Evolutionary conservation across 129 eudicot species (phyloP), one percentile per base, ranked within the genome.

Genomic region (Escallonia herrerae): DNA sequence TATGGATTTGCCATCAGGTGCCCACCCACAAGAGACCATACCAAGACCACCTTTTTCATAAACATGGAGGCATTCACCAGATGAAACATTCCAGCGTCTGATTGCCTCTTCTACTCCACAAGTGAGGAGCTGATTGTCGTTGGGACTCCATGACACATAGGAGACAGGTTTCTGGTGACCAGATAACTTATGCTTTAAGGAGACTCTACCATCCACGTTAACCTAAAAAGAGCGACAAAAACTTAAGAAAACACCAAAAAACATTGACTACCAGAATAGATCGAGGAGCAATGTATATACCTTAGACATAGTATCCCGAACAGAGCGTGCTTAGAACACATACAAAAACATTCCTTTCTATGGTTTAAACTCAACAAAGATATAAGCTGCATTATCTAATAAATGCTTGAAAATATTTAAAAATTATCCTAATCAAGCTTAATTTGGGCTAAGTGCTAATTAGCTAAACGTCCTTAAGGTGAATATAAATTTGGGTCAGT

Each of bases 131-230:
- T 93, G 95, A 42, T 68, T 46, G 62, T 82, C 87, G 73, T 78
- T 76, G 33, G 95, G 89, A 72, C 91, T 82, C 99, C 99, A 93
- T 7, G 93, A 80, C 33, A 93, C 77, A 43, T 65, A 73, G 5
- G 84, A 79, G 43, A 89, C 87, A n/a, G 99, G 84, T 83, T 83
- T 86, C 75, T 86, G 79, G 69, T 93, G 99, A 56, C 96, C 99
- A 8, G 58, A 46, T 60, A 93, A 64, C 68, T 58, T 80, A 62
- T 93, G 87, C 83, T 83, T 93, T 60, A 88, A 41, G 45, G 60
- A 47, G 52, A 93, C 58, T 57, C 71, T 72, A n/a, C 96, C 91
- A 67, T 81, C 85, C 56, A 51, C 67, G 59, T 67, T 64, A 54
- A 93, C 96, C 97, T 90, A 47, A 15, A 60, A 57, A 55, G 71